phyloP scores from a whole-genome alignment of 2,329 filamentous ascomycete species.

The Exophiala alcalophila region DNA sequence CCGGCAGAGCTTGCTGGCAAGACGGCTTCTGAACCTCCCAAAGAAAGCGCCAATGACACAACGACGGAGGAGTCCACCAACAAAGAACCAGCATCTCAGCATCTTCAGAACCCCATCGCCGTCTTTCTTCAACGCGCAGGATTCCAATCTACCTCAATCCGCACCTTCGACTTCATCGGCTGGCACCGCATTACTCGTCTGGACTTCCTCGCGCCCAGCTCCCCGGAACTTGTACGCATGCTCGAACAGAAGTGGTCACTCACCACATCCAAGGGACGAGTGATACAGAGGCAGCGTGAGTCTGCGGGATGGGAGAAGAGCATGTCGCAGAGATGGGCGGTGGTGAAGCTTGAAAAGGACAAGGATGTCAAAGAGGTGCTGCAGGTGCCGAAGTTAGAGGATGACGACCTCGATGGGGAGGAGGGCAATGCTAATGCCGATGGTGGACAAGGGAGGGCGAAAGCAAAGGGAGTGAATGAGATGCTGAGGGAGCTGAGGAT shows the following conservation, averaged over 20 bases:
- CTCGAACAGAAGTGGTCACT: constrained; percentile 23
- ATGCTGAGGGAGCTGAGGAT: constrained; percentile 24
- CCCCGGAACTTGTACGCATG: constrained; percentile 21
- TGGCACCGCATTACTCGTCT: constrained; percentile 15
- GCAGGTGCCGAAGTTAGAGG: constrained; percentile 6
- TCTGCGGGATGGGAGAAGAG: constrained; percentile 16
- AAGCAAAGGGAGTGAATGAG: constrained; percentile 22
- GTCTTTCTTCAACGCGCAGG: constrained; percentile 15
- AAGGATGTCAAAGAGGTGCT: background rate
- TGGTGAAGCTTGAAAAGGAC: constrained; percentile 24
- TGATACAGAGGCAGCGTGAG: constrained; percentile 10
- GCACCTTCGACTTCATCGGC: constrained; percentile 18
- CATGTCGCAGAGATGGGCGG: constrained; percentile 22
- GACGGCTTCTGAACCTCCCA: background rate
- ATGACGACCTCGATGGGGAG: constrained; percentile 1
- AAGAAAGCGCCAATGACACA: background rate
- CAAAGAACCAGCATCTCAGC: background rate
- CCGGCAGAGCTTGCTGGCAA: constrained; percentile 3
- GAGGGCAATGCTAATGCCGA: background rate
- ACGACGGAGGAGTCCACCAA: background rate
- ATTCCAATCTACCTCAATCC: background rate
- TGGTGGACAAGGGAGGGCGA: background rate
- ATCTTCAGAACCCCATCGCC: constrained; percentile 4
- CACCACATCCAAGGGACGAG: constrained; percentile 5
- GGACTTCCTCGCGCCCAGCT: constrained; percentile 20